Conservation (phyloP, 2,329 filamentous ascomycete genomes). For the Claviceps quebecensis region DNA sequence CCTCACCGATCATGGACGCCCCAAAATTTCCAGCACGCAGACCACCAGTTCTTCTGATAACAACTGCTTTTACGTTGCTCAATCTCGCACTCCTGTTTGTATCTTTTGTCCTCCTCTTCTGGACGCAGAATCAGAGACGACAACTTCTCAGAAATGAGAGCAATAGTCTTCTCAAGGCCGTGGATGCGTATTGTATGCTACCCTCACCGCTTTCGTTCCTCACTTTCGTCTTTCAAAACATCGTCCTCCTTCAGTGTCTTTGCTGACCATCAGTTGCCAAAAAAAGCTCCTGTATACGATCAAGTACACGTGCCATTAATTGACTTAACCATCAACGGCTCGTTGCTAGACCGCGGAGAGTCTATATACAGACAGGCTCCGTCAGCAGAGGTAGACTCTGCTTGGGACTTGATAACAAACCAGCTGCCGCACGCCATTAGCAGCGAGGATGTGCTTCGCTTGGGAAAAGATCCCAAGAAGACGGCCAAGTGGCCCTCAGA, state of each 20-base stretch:
- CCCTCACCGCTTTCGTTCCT: too few species aligned
- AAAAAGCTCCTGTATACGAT: neutral
- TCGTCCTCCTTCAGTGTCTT: too few species aligned
- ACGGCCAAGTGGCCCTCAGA: constrained; percentile 14
- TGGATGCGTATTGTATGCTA: neutral
- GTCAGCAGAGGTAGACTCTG: constrained; percentile 10
- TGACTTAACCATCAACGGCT: neutral
- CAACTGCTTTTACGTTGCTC: neutral
- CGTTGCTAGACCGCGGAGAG: neutral
- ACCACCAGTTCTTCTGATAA: neutral
- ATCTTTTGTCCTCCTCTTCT: neutral
- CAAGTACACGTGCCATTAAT: neutral
- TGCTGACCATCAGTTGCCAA: neutral
- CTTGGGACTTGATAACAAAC: constrained; percentile 9
- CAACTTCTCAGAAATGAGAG: neutral
- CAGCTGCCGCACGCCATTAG: constrained; percentile 10
- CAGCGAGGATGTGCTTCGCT: constrained; percentile 11
- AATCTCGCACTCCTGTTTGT: neutral
- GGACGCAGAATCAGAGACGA: neutral
- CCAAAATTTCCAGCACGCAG: neutral
- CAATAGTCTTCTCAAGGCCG: neutral
- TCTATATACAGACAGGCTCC: constrained; percentile 8
- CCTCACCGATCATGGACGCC: too few species aligned
- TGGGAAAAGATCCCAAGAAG: constrained; percentile 17
- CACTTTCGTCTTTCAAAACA: too few species aligned